Evolutionary conservation across 106 monocot genomes (phyloP), one percentile per base, ranked within the genome.

Genomic region (Dioscorea alata): DNA sequence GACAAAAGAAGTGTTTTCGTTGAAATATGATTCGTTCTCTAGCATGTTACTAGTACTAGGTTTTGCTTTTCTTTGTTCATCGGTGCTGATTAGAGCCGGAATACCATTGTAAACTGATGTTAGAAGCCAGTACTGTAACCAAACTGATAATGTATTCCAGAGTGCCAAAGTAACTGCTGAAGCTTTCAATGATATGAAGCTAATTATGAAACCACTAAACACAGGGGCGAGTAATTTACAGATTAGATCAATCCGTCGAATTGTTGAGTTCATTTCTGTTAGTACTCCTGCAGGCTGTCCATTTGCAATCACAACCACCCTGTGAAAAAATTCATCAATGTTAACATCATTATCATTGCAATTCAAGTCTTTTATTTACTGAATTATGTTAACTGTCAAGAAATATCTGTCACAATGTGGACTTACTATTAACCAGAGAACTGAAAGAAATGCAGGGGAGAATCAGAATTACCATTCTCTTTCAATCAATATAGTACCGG

Each of bases 161-260:
- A 86, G 50, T 28, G 81, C 77, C n/a, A 97, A 78, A 62, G 73
- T 64, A 22, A 85, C 49, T 28, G 96, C 84, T 8, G 92, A 97
- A 65, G 92, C 86, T 73, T 70, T 74, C 21, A 89, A 60, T 6
- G 89, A 97, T 49, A 97, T 68, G 69, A 97, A 97, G 72, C 89
- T 97, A 49, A 97, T 92, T 48, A 97, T 75, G 73, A 92, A 87
- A n/a, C 92, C 97, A 67, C 66, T 69, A 62, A 97, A 75, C 67
- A 92, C 92, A 35, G 97, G 97, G 56, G 92, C 92, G n/a, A 88
- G 54, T 24, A 97, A 80, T 77, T 96, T 97, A 75, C 92, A 92
- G 52, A 74, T 73, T 57, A 97, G 74, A 79, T 92, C 96, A 50
- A 97, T 97, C 72, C 89, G 78, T 79, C 96, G 74, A 50, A 97